Evolutionary conservation across 2,329 filamentous ascomycete genomes (phyloP).

Genomic region (Ambrosiella xylebori): DNA sequence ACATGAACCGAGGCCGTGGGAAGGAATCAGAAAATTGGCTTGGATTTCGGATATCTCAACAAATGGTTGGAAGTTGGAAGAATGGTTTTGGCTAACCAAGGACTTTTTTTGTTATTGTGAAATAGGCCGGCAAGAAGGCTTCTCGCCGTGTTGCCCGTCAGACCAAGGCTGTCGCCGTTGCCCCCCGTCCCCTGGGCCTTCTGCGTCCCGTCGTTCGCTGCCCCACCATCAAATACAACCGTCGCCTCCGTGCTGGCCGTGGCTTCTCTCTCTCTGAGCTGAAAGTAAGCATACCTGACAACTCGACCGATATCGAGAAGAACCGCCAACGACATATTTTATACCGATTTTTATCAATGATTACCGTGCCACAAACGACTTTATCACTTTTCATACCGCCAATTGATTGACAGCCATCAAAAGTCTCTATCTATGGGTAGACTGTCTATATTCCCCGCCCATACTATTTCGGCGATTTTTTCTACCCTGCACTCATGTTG

Average conservation of each 20-base stretch:
- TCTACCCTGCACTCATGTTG: no score
- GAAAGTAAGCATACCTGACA: conserved; percentile 49
- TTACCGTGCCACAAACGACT: not conserved
- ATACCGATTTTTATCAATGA: not conserved
- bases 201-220: conserved; percentile 92
- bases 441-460: no score
- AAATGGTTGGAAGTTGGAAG: not conserved
- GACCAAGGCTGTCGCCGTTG: conserved; percentile 86
- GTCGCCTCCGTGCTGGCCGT: conserved; percentile 86
- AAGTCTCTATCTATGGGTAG: not conserved
- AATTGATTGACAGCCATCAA: not conserved
- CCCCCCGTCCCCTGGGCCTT: conserved; percentile 93
- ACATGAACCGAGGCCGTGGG: not conserved
- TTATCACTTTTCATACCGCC: not conserved
- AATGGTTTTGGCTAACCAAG: conserved; percentile 10
- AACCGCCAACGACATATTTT: not conserved
- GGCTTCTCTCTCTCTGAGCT: conserved; percentile 96
- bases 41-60: not conserved
- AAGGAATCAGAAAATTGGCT: not conserved
- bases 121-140: conserved; percentile 86
- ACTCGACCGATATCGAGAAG: not conserved
- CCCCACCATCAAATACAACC: conserved; percentile 98
- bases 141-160: conserved; percentile 79
- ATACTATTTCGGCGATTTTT: no score
- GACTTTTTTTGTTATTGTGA: conserved; percentile 15